Evolutionary conservation across 2,329 filamentous ascomycete genomes (phyloP), one percentile per base, ranked within the genome.

Genomic region (Calycina herbarum): DNA sequence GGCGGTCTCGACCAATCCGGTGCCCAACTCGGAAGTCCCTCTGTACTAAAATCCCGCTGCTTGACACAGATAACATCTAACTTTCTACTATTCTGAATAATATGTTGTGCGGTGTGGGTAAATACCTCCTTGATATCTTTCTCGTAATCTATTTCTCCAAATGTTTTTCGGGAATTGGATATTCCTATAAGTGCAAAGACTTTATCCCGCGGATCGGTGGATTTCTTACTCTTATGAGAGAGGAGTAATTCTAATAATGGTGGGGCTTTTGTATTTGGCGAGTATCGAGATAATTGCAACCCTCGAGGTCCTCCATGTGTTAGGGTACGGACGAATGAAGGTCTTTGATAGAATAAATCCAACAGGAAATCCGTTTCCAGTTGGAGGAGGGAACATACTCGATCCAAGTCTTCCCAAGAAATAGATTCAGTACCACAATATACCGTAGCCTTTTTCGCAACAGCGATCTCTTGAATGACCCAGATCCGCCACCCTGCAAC

Each of bases 391-490:
- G 71, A 68, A 59, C 69, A 71, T 2, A 71, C 67, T 8, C 54
- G 65, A 20, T 74, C 64, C 29, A 82, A 76, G 0, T 77, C 71
- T 5, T 69, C 64, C 79, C 79, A 81, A 0, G 69, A 57, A 5
- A 81, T 76, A 1, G 61, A 61, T 3, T 79, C 72, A 0, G 65
- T 45, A 1, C 79, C 80, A 66, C 79, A 81, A 57, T 77, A 76
- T 0, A 82, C 71, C 3, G 66, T 72, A 5, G 76, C 77, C 3
- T 69, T 66, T 33, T 66, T 68, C 0, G 79, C 78, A 31, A 62
- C 29, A 4, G 76, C 75, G 15, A 81, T 76, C 67, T 81, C 80
- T 67, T 82, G 79, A 0, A 82, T 75, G 1, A 81, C 77, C 80
- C 79, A 81, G 0, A 79, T 75, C 3, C 78, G 71, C 56, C 74